phyloP scores from a whole-genome alignment of 352 stramenopile species.

The Phytopythium kandeliae region DNA sequence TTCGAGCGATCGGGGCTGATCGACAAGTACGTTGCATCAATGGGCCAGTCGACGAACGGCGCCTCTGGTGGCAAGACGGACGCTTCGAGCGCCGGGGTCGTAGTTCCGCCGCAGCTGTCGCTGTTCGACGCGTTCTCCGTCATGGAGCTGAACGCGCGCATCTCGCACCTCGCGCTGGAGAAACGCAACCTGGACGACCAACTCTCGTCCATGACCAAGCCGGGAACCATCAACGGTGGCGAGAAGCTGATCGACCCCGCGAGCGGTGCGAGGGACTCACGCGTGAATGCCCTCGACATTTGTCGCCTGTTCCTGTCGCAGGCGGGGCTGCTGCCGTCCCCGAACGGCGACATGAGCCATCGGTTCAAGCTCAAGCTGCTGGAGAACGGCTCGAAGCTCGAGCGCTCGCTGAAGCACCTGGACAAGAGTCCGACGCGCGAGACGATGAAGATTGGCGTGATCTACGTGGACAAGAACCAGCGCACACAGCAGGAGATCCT shows the following conservation, averaged over 20 bases:
- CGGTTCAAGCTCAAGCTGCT: constrained; percentile 59
- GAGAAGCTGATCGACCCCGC: constrained; percentile 28
- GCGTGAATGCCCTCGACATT: constrained; percentile 67
- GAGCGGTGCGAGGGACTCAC: constrained; percentile 28
- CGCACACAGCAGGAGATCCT: constrained; percentile 77
- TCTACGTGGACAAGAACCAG: constrained; percentile 77
- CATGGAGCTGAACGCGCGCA: constrained; percentile 81
- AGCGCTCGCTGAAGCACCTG: constrained; percentile 76
- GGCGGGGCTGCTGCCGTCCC: constrained; percentile 52
- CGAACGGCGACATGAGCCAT: constrained; percentile 48
- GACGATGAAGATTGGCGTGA: constrained; percentile 88
- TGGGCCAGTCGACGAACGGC: constrained; percentile 38
- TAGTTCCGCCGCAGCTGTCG: constrained; percentile 66
- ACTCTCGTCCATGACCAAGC: constrained; percentile 34
- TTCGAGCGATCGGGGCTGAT: constrained; percentile 67
- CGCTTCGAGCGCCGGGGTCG: neutral
- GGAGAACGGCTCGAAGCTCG: constrained; percentile 68
- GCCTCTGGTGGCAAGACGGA: constrained; percentile 9
- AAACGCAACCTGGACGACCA: constrained; percentile 38
- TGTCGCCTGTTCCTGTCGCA: constrained; percentile 81
- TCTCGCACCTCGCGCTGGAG: constrained; percentile 50
- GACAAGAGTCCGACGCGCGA: constrained; percentile 84
- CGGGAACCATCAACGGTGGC: constrained; percentile 14
- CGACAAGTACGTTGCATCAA: constrained; percentile 70
- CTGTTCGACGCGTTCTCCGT: constrained; percentile 85